phyloP scores from a whole-genome alignment of 2,329 filamentous ascomycete genomes.

The Trichoderma aggressivum region DNA sequence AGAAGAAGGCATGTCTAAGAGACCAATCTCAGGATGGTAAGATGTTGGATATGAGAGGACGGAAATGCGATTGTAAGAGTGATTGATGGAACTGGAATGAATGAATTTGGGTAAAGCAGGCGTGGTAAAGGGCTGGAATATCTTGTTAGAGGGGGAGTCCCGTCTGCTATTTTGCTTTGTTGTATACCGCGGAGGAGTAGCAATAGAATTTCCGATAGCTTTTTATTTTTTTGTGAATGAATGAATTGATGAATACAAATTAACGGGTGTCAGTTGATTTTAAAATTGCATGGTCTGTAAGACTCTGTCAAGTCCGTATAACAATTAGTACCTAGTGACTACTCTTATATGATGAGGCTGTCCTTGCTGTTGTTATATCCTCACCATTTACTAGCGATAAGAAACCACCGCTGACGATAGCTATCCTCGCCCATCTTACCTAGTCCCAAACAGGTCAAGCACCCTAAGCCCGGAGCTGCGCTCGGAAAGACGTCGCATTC shows the following conservation, averaged over 20 bases:
- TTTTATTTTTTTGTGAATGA: background rate
- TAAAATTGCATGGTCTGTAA: background rate
- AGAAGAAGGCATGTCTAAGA: background rate
- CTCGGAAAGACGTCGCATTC: constrained; percentile 26
- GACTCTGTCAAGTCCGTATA: too few species aligned
- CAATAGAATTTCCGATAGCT: constrained; percentile 9
- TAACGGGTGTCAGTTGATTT: background rate
- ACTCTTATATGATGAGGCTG: too few species aligned
- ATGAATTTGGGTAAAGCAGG: background rate
- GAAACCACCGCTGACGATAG: background rate
- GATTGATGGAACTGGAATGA: background rate
- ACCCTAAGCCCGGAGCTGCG: constrained; percentile 4
- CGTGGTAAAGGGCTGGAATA: background rate
- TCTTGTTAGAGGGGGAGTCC: background rate
- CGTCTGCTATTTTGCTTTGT: background rate
- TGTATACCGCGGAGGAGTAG: background rate
- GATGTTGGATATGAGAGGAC: background rate
- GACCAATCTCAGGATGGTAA: background rate
- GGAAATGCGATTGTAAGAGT: background rate
- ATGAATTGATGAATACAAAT: background rate
- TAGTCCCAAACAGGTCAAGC: constrained; percentile 2
- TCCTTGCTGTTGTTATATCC: background rate
- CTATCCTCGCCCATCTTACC: background rate
- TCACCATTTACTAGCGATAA: background rate
- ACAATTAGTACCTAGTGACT: too few species aligned